Conservation (phyloP, 1,139 yeast genomes). For the Zygoascus meyerae region DNA sequence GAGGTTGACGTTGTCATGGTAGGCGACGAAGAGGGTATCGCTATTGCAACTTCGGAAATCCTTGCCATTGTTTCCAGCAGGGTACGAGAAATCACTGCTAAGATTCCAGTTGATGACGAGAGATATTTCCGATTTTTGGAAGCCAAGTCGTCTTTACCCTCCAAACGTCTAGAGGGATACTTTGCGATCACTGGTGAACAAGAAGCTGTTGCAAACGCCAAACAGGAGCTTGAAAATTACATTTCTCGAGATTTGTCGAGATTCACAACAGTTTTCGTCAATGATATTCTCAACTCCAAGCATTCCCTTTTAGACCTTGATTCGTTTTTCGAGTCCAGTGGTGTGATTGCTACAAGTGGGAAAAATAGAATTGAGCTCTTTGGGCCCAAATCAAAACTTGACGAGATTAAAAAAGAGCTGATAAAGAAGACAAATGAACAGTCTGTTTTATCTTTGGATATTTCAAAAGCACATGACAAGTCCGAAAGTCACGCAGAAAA, state of each 20-base stretch:
- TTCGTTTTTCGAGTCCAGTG: conserved; percentile 46
- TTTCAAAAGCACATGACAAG: conserved; percentile 84
- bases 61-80: conserved; percentile 69
- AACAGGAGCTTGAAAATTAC: conserved; percentile 22
- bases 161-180: conserved; percentile 26
- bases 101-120: conserved; percentile 36
- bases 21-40: conserved; percentile 84
- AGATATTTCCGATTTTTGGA: conserved; percentile 32
- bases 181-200: conserved; percentile 59
- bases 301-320: conserved; percentile 44
- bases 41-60: conserved; percentile 65
- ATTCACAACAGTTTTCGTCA: conserved; percentile 36
- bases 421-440: conserved; percentile 48
- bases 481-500: conserved; percentile 68
- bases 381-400: conserved; percentile 57
- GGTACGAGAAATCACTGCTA: conserved; percentile 33
- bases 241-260: conserved; percentile 24
- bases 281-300: conserved; percentile 44
- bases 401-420: conserved; percentile 53
- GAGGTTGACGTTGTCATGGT: conserved; percentile 58
- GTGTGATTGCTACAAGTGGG: conserved; percentile 50
- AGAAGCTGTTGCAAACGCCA: conserved; percentile 49
- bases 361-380: conserved; percentile 45
- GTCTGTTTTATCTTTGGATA: conserved; percentile 66
- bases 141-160: conserved; percentile 34